phyloP scores from a whole-genome alignment of 352 stramenopile genomes.

The Phytophthora pinifolia region DNA sequence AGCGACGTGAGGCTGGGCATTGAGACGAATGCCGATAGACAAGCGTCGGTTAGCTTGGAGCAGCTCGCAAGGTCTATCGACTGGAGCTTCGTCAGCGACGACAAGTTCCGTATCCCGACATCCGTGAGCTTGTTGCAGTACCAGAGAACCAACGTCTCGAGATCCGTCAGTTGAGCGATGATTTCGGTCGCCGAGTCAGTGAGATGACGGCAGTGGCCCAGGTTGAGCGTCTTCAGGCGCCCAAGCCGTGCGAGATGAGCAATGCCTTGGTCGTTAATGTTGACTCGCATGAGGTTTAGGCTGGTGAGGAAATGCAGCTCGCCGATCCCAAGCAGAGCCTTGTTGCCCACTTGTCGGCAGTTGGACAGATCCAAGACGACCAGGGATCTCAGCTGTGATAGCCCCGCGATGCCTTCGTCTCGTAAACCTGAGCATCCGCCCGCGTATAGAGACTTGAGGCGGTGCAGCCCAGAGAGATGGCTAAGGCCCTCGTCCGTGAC shows the following conservation, averaged over 20 bases:
- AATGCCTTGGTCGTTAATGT: constrained; percentile 64
- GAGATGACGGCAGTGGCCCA: constrained; percentile 81
- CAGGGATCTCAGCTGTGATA: constrained; percentile 45
- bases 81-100: constrained; percentile 48
- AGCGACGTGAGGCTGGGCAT: constrained; percentile 62
- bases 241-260: constrained; percentile 39
- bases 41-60: constrained; percentile 60
- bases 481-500: constrained; percentile 57
- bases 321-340: constrained; percentile 52
- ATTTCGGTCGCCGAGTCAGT: constrained; percentile 49
- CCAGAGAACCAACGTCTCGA: constrained; percentile 76
- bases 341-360: constrained; percentile 72
- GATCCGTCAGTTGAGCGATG: constrained; percentile 42
- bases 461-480: constrained; percentile 35
- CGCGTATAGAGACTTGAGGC: constrained; percentile 66
- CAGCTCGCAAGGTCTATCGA: constrained; percentile 77
- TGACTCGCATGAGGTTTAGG: constrained; percentile 83
- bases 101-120: constrained; percentile 41
- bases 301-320: constrained; percentile 60
- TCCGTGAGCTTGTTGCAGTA: constrained; percentile 89
- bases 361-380: constrained; percentile 74
- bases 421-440: constrained; percentile 58
- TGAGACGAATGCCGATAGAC: constrained; percentile 47
- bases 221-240: constrained; percentile 69
- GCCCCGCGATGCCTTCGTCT: constrained; percentile 55